Base-by-base conservation (phyloP, 257 asterid genomes). In the Eucommia ulmoides region DNA sequence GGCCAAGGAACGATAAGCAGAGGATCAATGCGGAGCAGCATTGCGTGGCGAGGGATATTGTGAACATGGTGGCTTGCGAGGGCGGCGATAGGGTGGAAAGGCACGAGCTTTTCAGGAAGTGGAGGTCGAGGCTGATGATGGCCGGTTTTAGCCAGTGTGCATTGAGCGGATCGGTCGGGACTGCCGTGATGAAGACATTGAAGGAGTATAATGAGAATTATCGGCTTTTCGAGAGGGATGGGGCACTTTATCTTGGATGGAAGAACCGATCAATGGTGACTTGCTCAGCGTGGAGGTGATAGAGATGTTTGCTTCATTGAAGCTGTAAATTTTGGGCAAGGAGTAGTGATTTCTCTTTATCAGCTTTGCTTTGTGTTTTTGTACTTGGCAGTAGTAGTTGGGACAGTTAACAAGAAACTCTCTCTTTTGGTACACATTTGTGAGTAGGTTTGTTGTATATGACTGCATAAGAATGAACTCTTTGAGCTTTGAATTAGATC, bases 61-160 rank as follows among this genome's bases (percentile, higher is more conserved):
- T 88, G 23, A 88, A 88, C 72, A 73, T 84, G 19, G 61, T 88
- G 22, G 93, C 97, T 0, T 88, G 97, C 16, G 97, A 88, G 76
- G 97, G 92, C 44, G 55, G 44, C 0, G 97, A 84, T 6, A 66
- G 97, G 57, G 81, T 84, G 38, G 97, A 88, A 54, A 81, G 97
- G 62, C 97, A 88, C 4, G 97, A 88, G 64, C 70, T 67, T n/a
- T 84, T 81, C 15, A 84, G 92, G 4, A 81, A 88, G 76, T 88
- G 97, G 97, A 69, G 79, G 45, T 15, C 41, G 66, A 74, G 97
- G 47, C 70, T 88, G 16, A 22, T 19, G 24, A 88, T 84, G 95
- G 97, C 93, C 0, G 93, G 95, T 41, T 88, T 88, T 65, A 15
- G 65, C 12, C 83, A 58, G 1, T 42, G 75, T 33, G 87, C 77